These are phyloP conservation scores for Cryptococcus sp. DNA, from an alignment of 1,284 basidiomycete genomes.

Conservation along the genomic window DNA sequence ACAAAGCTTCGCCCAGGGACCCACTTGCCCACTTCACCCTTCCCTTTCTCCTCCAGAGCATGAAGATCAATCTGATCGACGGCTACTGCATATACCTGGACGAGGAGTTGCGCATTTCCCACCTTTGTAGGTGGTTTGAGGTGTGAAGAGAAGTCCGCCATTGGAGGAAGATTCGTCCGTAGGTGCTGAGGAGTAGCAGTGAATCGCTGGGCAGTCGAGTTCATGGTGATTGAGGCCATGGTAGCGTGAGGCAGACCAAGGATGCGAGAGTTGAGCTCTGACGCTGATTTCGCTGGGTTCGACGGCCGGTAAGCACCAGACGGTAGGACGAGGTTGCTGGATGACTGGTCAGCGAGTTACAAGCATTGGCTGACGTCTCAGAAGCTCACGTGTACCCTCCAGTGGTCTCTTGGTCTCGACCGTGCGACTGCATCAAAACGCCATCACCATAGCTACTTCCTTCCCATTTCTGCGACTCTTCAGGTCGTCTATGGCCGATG, in stretches of 20 bases:
- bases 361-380: neutral
- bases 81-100: slow-evolving; percentile 82
- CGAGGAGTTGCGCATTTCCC: slow-evolving; percentile 65
- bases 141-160: slow-evolving; percentile 65
- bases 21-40: slow-evolving; percentile 48
- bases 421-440: slow-evolving; percentile 42
- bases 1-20: slow-evolving; percentile 80
- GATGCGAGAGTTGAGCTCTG: slow-evolving; percentile 66
- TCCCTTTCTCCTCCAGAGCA: slow-evolving; percentile 59
- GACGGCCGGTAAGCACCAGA: slow-evolving; percentile 58
- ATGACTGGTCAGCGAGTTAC: slow-evolving; percentile 46
- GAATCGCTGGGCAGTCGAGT: slow-evolving; percentile 25
- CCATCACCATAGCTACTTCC: slow-evolving; percentile 40
- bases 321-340: slow-evolving; percentile 70
- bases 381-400: slow-evolving; percentile 44
- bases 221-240: slow-evolving; percentile 74
- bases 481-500: slow-evolving; percentile 21
- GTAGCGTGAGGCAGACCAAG: slow-evolving; percentile 76
- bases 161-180: slow-evolving; percentile 47
- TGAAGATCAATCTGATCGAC: slow-evolving; percentile 71
- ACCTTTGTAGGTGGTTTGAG: slow-evolving; percentile 73
- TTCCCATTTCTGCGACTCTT: slow-evolving; percentile 24
- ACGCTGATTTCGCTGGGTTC: slow-evolving; percentile 54
- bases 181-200: slow-evolving; percentile 56
- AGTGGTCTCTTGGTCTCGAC: slow-evolving; percentile 25